Evolutionary conservation across 768 basidiomycete species (phyloP), one percentile per base, ranked within the genome.

Genomic region (Lactarius indigo): DNA sequence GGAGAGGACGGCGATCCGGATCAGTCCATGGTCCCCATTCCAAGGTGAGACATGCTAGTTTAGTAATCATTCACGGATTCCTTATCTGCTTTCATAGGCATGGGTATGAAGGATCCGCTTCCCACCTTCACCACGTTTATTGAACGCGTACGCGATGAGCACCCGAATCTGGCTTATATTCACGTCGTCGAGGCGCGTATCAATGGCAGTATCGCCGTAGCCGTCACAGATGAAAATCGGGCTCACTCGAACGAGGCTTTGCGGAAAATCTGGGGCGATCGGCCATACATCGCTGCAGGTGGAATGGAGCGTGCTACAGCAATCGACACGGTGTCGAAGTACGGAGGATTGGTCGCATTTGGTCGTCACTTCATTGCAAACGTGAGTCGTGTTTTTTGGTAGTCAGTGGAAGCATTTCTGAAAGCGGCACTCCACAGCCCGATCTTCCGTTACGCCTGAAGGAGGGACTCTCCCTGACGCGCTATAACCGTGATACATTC

Each of bases 1-100:
- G 28, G 76, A 78, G 44, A 74, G 76, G 42, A 74, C 75, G 23
- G 81, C 75, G 2, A 69, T 82, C 63, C 76, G 80, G 2, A 42
- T 81, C 41, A 76, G 75, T 58, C 80, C 76, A 9, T 80, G 74
- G 76, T 65, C 69, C 65, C 41, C 44, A 3, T 69, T 71, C 35
- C 70, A 77, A 77, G 71, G 74, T 61, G 69, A 75, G 50, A 5
- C 31, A 37, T 18, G 20, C 8, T 2, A 2, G 1, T 15, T 0
- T 10, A 2, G 41, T 20, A 6, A 9, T 17, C 7, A 28, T 30
- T 10, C 30, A 0, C 17, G 26, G 17, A 17, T 1, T 35, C 5
- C 41, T 61, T 10, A 52, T 15, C 0, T 17, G 26, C n/a, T 10
- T 28, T 30, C 30, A 13, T 56, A 66, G 67, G 37, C 15, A 68